Conservation (phyloP, 164 flowering plant species). For the Stephania yunnanensis region DNA sequence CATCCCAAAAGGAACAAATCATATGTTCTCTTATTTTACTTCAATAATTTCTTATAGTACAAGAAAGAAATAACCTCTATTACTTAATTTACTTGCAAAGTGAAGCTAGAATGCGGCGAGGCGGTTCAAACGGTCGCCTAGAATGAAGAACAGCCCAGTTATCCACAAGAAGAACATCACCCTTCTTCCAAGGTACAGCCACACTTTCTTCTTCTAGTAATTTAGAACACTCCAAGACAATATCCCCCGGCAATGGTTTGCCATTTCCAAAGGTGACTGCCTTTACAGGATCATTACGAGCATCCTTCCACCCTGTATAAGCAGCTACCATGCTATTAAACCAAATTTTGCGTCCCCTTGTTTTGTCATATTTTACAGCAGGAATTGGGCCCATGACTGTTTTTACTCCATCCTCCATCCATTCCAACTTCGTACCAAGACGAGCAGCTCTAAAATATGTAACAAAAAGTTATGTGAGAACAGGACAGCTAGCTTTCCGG, state of each 20-base stretch:
- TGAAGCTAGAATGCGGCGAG: constrained; percentile 81
- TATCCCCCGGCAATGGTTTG: constrained; percentile 58
- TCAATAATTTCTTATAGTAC: neutral
- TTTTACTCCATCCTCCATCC: constrained; percentile 74
- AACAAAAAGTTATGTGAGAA: neutral
- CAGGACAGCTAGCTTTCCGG: neutral
- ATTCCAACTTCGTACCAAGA: constrained; percentile 75
- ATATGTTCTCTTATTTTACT: neutral
- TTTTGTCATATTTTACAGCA: constrained; percentile 60
- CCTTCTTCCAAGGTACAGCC: constrained; percentile 82
- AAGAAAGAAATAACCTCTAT: constrained; percentile 5
- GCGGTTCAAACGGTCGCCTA: constrained; percentile 62
- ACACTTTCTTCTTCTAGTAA: constrained; percentile 75
- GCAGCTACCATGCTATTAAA: constrained; percentile 92
- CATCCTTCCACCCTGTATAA: constrained; percentile 79
- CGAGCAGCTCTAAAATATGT: constrained; percentile 61
- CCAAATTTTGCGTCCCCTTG: constrained; percentile 79
- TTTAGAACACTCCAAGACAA: constrained; percentile 53
- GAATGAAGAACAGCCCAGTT: constrained; percentile 87
- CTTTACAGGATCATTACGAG: constrained; percentile 64
- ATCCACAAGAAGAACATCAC: constrained; percentile 72
- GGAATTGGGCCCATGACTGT: constrained; percentile 80
- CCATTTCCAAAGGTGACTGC: constrained; percentile 90
- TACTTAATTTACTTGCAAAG: constrained; percentile 50
- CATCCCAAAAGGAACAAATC: neutral